Conservation (phyloP, 176 grass and related monocot genomes). For the Ensete ventricosum region DNA sequence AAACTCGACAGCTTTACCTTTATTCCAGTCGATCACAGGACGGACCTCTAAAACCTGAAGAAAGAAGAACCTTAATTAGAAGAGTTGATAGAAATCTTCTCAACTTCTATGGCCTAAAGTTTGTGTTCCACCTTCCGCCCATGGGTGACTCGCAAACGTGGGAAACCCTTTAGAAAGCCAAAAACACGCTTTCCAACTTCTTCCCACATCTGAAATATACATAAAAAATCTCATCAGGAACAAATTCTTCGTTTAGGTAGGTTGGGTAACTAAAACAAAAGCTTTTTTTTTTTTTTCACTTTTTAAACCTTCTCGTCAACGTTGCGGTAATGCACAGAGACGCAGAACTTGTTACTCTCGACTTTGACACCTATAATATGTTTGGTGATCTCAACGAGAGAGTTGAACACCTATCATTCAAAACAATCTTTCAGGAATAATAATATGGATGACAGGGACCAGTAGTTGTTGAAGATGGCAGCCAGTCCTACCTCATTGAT, state of each 20-base stretch:
- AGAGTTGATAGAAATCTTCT: not conserved
- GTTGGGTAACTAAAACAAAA: too few species aligned
- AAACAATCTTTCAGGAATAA: not conserved
- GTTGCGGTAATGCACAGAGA: constrained; percentile 88
- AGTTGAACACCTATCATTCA: constrained; percentile 51
- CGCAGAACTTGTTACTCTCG: constrained; percentile 93
- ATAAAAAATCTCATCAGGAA: not conserved
- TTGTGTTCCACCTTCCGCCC: constrained; percentile 37
- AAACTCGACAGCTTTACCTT: constrained; percentile 60
- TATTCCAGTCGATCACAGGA: constrained; percentile 53
- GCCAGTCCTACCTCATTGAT: constrained; percentile 62
- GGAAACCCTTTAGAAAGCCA: constrained; percentile 33
- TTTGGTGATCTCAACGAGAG: constrained; percentile 46
- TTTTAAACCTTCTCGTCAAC: constrained; percentile 62
- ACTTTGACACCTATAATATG: constrained; percentile 56
- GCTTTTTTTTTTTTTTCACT: too few species aligned
- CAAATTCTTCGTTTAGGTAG: too few species aligned
- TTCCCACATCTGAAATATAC: constrained; percentile 31
- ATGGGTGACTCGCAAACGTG: constrained; percentile 32
- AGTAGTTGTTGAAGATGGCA: not conserved
- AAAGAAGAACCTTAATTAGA: not conserved
- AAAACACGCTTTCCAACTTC: constrained; percentile 24
- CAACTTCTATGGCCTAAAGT: not conserved
- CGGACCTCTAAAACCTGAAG: constrained; percentile 50
- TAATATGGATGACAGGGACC: not conserved